Evolutionary conservation across 148 eudicot genomes (phyloP).

Genomic region (Rhododendron mucronatum): DNA sequence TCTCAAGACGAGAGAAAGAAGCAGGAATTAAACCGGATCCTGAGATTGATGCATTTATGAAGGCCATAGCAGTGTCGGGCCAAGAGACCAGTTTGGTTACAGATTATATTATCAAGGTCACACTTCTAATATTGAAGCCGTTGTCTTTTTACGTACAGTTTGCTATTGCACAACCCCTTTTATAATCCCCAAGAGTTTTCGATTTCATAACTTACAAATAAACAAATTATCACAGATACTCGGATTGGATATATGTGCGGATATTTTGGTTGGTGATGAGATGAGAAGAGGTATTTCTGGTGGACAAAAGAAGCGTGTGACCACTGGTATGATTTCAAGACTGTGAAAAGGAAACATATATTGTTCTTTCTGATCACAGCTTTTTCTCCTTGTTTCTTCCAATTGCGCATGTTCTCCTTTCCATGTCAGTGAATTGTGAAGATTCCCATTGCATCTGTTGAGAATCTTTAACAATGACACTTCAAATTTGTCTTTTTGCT

Average conservation of each 20-base stretch:
- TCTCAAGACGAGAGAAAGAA: constrained; percentile 36
- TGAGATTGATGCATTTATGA: constrained; percentile 49
- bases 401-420: neutral
- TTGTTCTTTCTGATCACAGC: neutral
- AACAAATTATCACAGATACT: constrained; percentile 20
- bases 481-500: neutral
- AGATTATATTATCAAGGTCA: constrained; percentile 41
- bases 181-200: neutral
- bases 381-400: neutral
- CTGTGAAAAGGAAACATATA: neutral
- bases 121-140: neutral
- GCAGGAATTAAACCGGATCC: constrained; percentile 41
- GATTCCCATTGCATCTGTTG: neutral
- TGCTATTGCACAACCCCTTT: neutral
- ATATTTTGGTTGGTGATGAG: constrained; percentile 40
- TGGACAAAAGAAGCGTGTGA: constrained; percentile 45
- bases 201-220: neutral
- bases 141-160: neutral
- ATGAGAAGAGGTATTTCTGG: constrained; percentile 50
- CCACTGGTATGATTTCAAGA: constrained; percentile 25
- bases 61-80: constrained; percentile 38
- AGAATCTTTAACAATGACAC: neutral
- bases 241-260: constrained; percentile 38
- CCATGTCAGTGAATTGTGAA: neutral
- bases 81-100: constrained; percentile 42